Conservation (phyloP, 1,284 basidiomycete genomes). For the Jaminaea rosea region DNA sequence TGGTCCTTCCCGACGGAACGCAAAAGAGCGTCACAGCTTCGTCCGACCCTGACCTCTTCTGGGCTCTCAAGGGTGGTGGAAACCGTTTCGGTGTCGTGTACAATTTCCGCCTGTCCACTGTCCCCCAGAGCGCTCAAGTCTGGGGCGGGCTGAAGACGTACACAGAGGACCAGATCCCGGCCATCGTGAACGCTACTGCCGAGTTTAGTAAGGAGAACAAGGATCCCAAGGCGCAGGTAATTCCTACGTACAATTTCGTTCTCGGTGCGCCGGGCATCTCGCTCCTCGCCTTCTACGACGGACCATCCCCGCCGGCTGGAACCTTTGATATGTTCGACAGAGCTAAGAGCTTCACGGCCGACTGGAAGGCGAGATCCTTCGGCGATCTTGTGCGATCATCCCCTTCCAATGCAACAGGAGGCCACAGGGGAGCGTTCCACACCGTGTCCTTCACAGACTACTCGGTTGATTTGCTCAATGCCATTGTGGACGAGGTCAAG, state of each 20-base stretch:
- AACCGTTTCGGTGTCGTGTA: constrained; percentile 26
- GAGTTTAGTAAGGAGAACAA: constrained; percentile 23
- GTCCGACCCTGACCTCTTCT: constrained; percentile 24
- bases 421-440: constrained; percentile 28
- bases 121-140: constrained; percentile 18
- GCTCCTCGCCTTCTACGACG: constrained; percentile 28
- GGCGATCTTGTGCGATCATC: constrained; percentile 16
- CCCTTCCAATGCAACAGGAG: constrained; percentile 14
- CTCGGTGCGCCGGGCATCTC: constrained; percentile 21
- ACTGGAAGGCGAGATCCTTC: constrained; percentile 21
- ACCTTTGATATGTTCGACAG: constrained; percentile 14
- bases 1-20: constrained; percentile 26
- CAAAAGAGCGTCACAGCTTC: constrained; percentile 16
- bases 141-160: constrained; percentile 26
- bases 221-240: constrained; percentile 24
- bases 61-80: constrained; percentile 27
- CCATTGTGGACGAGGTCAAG: constrained; percentile 21
- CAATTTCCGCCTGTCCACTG: constrained; percentile 24
- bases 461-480: neutral
- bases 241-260: constrained; percentile 27
- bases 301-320: constrained; percentile 10
- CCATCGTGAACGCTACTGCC: constrained; percentile 14
- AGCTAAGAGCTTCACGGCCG: constrained; percentile 11
- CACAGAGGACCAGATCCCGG: constrained; percentile 19
- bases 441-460: constrained; percentile 16